Evolutionary conservation across 257 asterid species (phyloP).

Genomic region (Solanum ahanhuiri): DNA sequence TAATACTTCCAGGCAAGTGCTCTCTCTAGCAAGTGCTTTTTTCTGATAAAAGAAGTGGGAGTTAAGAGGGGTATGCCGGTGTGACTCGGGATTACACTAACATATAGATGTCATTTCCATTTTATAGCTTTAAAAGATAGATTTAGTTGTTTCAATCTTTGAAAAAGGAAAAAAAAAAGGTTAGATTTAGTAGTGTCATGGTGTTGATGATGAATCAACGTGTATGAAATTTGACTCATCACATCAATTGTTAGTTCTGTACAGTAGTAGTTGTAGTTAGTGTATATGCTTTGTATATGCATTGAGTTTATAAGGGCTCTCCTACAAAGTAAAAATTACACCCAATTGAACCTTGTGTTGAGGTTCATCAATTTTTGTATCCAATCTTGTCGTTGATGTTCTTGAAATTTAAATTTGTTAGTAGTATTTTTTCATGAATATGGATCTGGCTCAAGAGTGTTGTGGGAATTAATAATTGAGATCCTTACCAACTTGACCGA

Average conservation of each 20-base stretch:
- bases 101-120: neutral
- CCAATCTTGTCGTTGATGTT: neutral
- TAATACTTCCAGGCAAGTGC: neutral
- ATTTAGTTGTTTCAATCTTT: neutral
- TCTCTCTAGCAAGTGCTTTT: neutral
- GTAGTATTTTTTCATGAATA: neutral
- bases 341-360: neutral
- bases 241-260: neutral
- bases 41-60: neutral
- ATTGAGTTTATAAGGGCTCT: neutral
- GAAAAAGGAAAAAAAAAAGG: neutral
- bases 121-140: neutral
- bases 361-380: slow-evolving; percentile 1
- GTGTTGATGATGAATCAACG: neutral
- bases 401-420: neutral
- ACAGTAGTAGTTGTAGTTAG: neutral
- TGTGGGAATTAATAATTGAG: neutral
- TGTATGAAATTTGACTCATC: neutral
- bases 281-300: neutral
- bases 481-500: neutral
- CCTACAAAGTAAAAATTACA: neutral
- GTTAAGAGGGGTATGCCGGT: neutral
- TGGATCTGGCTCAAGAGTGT: neutral
- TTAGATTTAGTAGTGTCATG: neutral
- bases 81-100: neutral